Percentiles rank a stretch among this genome's conserved stretches.
phyloP scores from a whole-genome alignment of 2,329 filamentous ascomycete species.

The Exophiala bonariae region DNA sequence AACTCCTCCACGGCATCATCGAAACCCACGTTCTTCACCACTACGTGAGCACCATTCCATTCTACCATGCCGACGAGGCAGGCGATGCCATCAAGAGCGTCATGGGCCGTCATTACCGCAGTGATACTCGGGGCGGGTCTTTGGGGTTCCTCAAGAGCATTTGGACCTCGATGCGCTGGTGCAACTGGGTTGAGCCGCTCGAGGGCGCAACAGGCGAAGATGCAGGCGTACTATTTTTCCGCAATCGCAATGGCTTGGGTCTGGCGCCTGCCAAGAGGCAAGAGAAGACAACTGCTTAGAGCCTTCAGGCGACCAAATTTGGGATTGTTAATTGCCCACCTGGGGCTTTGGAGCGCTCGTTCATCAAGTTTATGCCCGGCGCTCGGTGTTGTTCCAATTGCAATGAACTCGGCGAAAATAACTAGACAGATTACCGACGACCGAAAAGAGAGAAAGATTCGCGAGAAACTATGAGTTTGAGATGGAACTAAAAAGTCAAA shows the following conservation, averaged over 20 bases:
- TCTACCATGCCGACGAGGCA: conserved; percentile 94
- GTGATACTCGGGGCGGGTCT: conserved; percentile 73
- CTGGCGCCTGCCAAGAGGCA: conserved; percentile 45
- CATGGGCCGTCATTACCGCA: conserved; percentile 94
- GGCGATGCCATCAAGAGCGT: conserved; percentile 89
- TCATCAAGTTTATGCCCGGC: neutral
- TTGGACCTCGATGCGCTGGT: conserved; percentile 78
- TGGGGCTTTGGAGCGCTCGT: neutral
- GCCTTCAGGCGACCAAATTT: neutral
- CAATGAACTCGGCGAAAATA: neutral
- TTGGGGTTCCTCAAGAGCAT: conserved; percentile 81
- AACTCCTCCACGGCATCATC: conserved; percentile 91
- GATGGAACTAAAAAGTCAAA: no score
- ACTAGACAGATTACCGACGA: neutral
- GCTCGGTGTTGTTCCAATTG: neutral
- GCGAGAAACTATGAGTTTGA: no score
- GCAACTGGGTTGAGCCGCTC: conserved; percentile 96
- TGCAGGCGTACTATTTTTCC: conserved; percentile 88
- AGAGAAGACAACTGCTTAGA: neutral
- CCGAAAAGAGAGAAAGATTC: no score
- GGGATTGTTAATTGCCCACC: neutral
- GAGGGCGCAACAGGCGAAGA: conserved; percentile 76
- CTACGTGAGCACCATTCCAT: conserved; percentile 93
- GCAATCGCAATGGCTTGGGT: conserved; percentile 88
- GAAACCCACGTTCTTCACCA: conserved; percentile 98